These are phyloP conservation scores for Aspergillus ibericus DNA, from an alignment of 2,329 filamentous ascomycete species.

Conservation along the genomic window DNA sequence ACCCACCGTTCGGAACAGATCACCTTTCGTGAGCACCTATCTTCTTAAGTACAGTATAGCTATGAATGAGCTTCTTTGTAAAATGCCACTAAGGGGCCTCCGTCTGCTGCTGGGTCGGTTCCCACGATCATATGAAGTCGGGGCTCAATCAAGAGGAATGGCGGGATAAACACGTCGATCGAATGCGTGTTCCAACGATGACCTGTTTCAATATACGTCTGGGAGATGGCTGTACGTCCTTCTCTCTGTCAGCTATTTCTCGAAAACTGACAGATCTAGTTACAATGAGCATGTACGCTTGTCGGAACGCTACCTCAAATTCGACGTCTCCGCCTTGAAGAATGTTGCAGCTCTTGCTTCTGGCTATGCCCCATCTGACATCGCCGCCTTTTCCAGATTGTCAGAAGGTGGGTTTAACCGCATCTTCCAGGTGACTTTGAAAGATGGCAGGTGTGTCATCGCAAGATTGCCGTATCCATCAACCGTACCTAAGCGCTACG, in stretches of 20 bases:
- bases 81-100: no score
- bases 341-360: constrained; percentile 15
- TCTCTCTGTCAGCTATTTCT: background rate
- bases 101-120: no score
- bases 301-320: constrained; percentile 17
- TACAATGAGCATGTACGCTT: constrained; percentile 21
- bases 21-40: no score
- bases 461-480: constrained; percentile 36
- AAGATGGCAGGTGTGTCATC: constrained; percentile 30
- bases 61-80: no score
- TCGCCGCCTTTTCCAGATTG: constrained; percentile 29
- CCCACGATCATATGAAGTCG: no score
- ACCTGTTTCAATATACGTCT: constrained; percentile 21
- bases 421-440: constrained; percentile 31
- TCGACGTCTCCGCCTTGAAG: constrained; percentile 23
- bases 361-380: constrained; percentile 8
- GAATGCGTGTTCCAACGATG: background rate
- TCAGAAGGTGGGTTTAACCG: constrained; percentile 41
- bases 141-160: no score
- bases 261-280: background rate
- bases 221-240: constrained; percentile 25
- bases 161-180: no score
- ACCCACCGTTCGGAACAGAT: no score
- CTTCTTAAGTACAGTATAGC: no score
- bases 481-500: constrained; percentile 1